Base-by-base conservation (phyloP, 2,329 filamentous ascomycete species). In the Dothiorella sarmentorum region DNA sequence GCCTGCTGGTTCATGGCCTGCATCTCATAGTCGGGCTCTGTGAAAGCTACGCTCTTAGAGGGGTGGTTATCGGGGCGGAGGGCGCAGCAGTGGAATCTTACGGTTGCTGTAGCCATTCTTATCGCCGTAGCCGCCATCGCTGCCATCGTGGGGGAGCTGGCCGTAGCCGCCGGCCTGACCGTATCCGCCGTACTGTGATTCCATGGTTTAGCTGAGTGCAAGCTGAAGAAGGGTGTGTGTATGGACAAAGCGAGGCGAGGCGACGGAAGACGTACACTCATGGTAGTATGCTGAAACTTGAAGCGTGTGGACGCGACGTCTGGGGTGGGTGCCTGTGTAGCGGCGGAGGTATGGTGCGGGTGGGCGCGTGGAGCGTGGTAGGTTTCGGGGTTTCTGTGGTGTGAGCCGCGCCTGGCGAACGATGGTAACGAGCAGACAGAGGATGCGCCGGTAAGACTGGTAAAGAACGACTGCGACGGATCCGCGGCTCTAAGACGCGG, bases 11-110 rank as follows among this genome's bases (percentile, higher is more conserved):
- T 63, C 63, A 89, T 80, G 11, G 87, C 81, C 45, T 83, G 82
- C 86, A 91, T 89, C 75, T 92, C 89, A 65, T 90, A 85, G 66
- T 82, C 80, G 67, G 57, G 57, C 22, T 59, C 57, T 53, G 38
- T 59, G 57, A 59, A 59, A 26, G 57, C 57, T 59, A 42, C 57
- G 56, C 44, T 59, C 27, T 75, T 71, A 42, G 74, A 77, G 76
- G 64, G 33, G 7, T n/a, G n/a, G n/a, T n/a, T 61, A 61, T 9
- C 51, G 24, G 27, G 68, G 51, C 64, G 24, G 62, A 49, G 59
- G 59, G 17, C 29, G 45, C 62, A 62, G 51, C 64, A 65, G 61
- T 67, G 69, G 35, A 64, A 44, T 60, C 64, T 59, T 56, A 60
- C 58, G 58, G 49, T 60, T 56, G 42, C 38, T 59, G 57, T 59